These are phyloP conservation scores for Prinsepia uniflora DNA, from an alignment of 306 rosid genomes.

Conservation along the genomic window DNA sequence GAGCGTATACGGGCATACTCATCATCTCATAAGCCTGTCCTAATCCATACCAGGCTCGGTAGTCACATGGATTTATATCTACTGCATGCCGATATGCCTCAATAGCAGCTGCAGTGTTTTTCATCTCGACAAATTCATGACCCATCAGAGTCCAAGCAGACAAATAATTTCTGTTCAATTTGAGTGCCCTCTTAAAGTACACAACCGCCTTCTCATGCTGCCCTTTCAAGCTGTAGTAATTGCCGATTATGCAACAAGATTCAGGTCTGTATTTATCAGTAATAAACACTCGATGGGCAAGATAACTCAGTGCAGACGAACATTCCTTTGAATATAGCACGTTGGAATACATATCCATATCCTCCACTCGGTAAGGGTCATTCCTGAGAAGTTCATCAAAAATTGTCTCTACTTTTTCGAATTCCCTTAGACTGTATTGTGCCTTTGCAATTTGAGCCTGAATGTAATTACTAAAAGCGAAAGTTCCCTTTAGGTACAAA, in stretches of 20 bases:
- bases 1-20: conserved; percentile 93
- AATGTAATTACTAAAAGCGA: conserved; percentile 76
- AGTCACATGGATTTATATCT: conserved; percentile 78
- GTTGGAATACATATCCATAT: conserved; percentile 98
- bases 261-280: conserved; percentile 97
- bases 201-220: conserved; percentile 91
- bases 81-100: conserved; percentile 97
- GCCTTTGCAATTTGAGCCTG: conserved; percentile 95
- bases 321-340: conserved; percentile 93
- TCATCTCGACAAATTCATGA: conserved; percentile 97
- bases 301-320: conserved; percentile 81
- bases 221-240: conserved; percentile 95
- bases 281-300: conserved; percentile 90
- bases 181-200: conserved; percentile 93
- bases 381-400: conserved; percentile 89
- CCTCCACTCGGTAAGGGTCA: conserved; percentile 95
- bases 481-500: conserved; percentile 65
- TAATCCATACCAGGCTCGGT: conserved; percentile 98
- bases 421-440: conserved; percentile 86
- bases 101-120: conserved; percentile 94
- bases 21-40: conserved; percentile 99
- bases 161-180: conserved; percentile 82
- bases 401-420: conserved; percentile 89
- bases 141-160: conserved; percentile 99
- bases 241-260: conserved; percentile 95